phyloP scores from a whole-genome alignment of 176 grass and related monocot genomes.

The Carex cristatella region DNA sequence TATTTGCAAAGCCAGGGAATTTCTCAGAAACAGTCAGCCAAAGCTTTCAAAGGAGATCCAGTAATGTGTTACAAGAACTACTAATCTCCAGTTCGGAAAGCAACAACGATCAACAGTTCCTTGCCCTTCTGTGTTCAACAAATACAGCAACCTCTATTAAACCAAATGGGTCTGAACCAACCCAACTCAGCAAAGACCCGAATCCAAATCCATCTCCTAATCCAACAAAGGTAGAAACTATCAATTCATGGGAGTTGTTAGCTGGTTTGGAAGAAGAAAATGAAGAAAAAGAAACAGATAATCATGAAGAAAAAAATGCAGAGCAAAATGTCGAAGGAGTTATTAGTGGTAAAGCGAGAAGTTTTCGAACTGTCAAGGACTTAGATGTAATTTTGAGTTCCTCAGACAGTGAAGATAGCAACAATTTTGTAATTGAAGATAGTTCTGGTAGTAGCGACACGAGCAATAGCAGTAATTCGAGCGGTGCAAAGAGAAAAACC shows the following conservation, averaged over 20 bases:
- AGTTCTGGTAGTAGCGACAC: not conserved
- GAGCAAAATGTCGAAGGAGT: not conserved
- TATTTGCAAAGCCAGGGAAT: slow-evolving; percentile 57
- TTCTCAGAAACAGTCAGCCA: slow-evolving; percentile 41
- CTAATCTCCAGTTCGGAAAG: slow-evolving; percentile 61
- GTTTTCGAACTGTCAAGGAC: slow-evolving; percentile 67
- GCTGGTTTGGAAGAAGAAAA: slow-evolving; percentile 64
- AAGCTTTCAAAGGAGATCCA: slow-evolving; percentile 45
- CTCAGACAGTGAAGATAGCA: slow-evolving; percentile 22
- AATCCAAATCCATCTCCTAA: not conserved
- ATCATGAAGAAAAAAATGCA: not conserved
- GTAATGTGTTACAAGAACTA: slow-evolving; percentile 56
- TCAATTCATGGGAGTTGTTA: slow-evolving; percentile 59
- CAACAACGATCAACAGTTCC: slow-evolving; percentile 45
- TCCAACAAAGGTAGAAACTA: slow-evolving; percentile 44
- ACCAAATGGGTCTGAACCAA: not conserved
- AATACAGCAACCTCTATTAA: slow-evolving; percentile 20
- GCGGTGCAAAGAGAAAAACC: slow-evolving; percentile 33
- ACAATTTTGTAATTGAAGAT: not conserved
- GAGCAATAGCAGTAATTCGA: not conserved
- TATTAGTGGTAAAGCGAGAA: slow-evolving; percentile 10
- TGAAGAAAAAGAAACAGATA: not conserved
- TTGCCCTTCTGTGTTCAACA: slow-evolving; percentile 43
- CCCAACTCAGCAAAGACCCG: not conserved
- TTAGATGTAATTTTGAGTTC: slow-evolving; percentile 39